A percentile compares a stretch with the other conserved stretches of the same genome.
These are phyloP conservation scores for Saccharomycopsis guyanensis DNA, from an alignment of 805 yeast genomes.

Conservation along the genomic window DNA sequence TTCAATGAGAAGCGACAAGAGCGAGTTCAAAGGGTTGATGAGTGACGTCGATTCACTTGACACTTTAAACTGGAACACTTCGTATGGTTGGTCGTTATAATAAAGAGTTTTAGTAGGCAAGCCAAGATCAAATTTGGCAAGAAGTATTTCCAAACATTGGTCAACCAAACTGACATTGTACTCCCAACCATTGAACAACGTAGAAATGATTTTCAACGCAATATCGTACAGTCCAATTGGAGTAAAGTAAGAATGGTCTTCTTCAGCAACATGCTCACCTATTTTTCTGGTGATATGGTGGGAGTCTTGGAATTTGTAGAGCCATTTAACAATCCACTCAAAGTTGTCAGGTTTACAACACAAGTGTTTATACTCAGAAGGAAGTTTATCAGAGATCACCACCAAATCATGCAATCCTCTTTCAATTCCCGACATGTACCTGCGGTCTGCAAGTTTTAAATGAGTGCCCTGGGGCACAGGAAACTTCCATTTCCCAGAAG, in stretches of 20 bases:
- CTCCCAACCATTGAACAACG: constrained; percentile 12
- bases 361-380: not conserved
- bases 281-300: constrained; percentile 5
- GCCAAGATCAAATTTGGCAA: not conserved
- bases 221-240: not conserved
- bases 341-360: not conserved
- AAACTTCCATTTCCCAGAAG: not conserved
- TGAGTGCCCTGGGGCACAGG: not conserved
- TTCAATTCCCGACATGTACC: not conserved
- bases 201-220: not conserved
- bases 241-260: not conserved
- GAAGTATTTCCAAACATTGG: not conserved
- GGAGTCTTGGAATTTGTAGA: constrained; percentile 6
- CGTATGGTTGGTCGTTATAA: constrained; percentile 4
- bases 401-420: constrained; percentile 1
- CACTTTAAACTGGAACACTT: constrained; percentile 12
- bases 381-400: constrained; percentile 3
- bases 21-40: constrained; percentile 17
- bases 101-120: not conserved
- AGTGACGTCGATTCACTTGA: constrained; percentile 22
- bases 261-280: constrained; percentile 13
- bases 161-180: not conserved
- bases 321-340: not conserved
- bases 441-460: not conserved
- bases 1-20: constrained; percentile 10